These are phyloP conservation scores for Trichoderma gamsii DNA, from an alignment of 495 filamentous ascomycete genomes.

Conservation along the genomic window DNA sequence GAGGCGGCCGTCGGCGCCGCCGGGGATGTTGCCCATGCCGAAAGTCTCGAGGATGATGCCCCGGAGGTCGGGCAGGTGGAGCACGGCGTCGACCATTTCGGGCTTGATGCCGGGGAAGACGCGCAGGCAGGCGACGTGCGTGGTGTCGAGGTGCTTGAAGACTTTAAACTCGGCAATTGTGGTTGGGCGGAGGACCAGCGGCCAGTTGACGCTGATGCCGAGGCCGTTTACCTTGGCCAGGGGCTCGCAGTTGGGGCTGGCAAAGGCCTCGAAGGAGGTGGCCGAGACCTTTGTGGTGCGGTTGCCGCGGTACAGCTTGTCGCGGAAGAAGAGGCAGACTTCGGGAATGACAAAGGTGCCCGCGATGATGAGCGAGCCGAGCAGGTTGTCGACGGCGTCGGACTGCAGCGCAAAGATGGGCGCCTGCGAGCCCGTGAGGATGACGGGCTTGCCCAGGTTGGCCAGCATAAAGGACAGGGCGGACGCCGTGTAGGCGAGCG, in stretches of 20 bases:
- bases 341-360: conserved; percentile 96
- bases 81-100: conserved; percentile 86
- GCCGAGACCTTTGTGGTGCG: conserved; percentile 85
- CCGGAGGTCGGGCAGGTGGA: conserved; percentile 68
- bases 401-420: conserved; percentile 90
- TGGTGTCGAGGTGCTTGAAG: conserved; percentile 72
- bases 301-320: conserved; percentile 88
- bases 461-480: conserved; percentile 93
- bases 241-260: conserved; percentile 74
- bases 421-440: conserved; percentile 86
- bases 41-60: conserved; percentile 93
- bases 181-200: conserved; percentile 67
- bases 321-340: conserved; percentile 93
- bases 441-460: conserved; percentile 85
- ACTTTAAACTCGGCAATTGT: conserved; percentile 68
- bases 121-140: conserved; percentile 84
- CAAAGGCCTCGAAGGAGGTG: conserved; percentile 80
- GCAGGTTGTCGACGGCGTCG: conserved; percentile 93
- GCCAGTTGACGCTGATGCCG: conserved; percentile 79
- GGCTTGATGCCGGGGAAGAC: conserved; percentile 96
- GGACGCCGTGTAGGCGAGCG: conserved; percentile 84
- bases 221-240: conserved; percentile 75
- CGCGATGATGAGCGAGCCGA: conserved; percentile 87
- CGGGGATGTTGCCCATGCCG: conserved; percentile 89
- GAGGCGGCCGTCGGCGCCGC: conserved; percentile 73